These are phyloP conservation scores for Steccherinum ochraceum DNA, from an alignment of 768 basidiomycete species.

Conservation along the genomic window DNA sequence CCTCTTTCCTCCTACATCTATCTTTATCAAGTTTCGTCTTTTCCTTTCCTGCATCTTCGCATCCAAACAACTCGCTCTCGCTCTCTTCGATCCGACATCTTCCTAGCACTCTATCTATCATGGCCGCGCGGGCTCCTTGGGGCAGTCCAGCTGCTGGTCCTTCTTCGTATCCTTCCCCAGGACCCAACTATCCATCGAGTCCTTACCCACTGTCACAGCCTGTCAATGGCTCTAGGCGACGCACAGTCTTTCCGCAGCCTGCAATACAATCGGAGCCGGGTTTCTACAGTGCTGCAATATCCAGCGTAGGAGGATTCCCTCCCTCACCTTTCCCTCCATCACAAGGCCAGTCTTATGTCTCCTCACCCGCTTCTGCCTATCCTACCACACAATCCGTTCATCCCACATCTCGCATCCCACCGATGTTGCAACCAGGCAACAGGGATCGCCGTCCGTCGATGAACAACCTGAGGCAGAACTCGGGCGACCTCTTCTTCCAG, in stretches of 20 bases:
- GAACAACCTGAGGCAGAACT: constrained; percentile 3
- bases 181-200: too few species aligned
- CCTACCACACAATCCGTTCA: background rate
- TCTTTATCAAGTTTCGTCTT: background rate
- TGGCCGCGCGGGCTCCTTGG: too few species aligned
- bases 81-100: too few species aligned
- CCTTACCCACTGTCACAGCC: background rate
- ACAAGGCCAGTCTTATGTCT: too few species aligned
- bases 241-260: background rate
- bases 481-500: constrained; percentile 10
- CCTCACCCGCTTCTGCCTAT: background rate
- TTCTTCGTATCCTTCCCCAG: background rate
- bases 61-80: too few species aligned
- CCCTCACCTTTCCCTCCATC: background rate
- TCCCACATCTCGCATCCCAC: background rate
- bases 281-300: background rate
- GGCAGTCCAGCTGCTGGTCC: too few species aligned
- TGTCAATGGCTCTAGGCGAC: background rate
- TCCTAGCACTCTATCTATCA: too few species aligned
- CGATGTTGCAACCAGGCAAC: background rate
- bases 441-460: background rate
- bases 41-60: background rate
- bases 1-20: background rate
- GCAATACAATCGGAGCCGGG: background rate
- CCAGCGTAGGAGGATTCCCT: background rate